A percentile compares a stretch with the other conserved stretches of the same genome.
phyloP scores from a whole-genome alignment of 108 stramenopile species.

The Cyclotella distinguenda region DNA sequence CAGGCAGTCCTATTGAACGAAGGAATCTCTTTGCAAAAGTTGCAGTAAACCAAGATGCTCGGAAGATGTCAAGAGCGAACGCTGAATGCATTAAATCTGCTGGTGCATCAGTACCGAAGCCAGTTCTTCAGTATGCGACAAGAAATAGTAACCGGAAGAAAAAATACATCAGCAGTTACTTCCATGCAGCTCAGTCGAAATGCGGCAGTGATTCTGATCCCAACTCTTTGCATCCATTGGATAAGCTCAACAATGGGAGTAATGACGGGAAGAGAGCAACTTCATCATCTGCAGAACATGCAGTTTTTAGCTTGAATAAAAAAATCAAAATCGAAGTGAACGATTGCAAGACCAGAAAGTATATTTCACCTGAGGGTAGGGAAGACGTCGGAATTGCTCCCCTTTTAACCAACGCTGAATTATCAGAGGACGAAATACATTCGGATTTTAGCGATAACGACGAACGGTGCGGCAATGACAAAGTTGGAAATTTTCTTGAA shows the following conservation, averaged over 20 bases:
- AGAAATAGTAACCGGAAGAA: slow-evolving; percentile 6
- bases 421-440: slow-evolving; percentile 44
- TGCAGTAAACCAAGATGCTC: background rate
- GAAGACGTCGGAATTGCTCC: slow-evolving; percentile 9
- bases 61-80: slow-evolving; percentile 31
- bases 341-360: slow-evolving; percentile 5
- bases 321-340: slow-evolving; percentile 15
- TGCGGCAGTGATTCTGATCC: background rate
- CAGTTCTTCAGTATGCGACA: slow-evolving; percentile 6
- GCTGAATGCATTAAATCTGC: slow-evolving; percentile 35
- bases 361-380: slow-evolving; percentile 17
- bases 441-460: slow-evolving; percentile 45
- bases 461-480: background rate
- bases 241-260: background rate
- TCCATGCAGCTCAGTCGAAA: background rate
- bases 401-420: slow-evolving; percentile 19
- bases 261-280: slow-evolving; percentile 14
- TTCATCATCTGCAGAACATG: slow-evolving; percentile 20
- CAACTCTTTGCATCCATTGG: background rate
- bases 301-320: slow-evolving; percentile 32
- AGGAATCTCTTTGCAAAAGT: slow-evolving; percentile 27
- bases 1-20: slow-evolving; percentile 27
- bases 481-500: too few relatives aligned
- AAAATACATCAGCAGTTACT: slow-evolving; percentile 13
- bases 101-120: slow-evolving; percentile 30